Evolutionary conservation across 306 rosid genomes (phyloP), one percentile per base, ranked within the genome.

Genomic region (Citrullus amarus): DNA sequence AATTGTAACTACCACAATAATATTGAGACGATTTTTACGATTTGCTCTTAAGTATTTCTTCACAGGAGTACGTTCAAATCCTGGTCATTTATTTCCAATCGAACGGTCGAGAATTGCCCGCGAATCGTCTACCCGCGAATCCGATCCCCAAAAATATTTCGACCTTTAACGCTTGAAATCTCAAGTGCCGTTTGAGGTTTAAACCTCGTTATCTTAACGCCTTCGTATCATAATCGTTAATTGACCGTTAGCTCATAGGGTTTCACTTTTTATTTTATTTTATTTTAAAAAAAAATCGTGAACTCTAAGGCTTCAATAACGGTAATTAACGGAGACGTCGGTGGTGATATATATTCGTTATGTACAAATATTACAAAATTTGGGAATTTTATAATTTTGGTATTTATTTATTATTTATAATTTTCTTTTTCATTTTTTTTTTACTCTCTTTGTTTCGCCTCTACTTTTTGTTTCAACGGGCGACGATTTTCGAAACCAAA

Each of bases 401-500:
- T 32, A 69, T 48, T 48, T 53, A 16, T 53, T 54, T 9, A 63
- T 72, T 69, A 36, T 53, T 72, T 61, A 84, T 57, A 41, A 25
- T 46, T 22, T 70, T 17, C 6, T n/a, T 28, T 50, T 51, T 58
- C 4, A 6, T 63, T 28, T 66, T 22, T 20, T 3, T 39, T 54
- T 44, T 60, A 68, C 63, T 81, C 59, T 51, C 66, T 73, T 57
- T 67, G 60, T 59, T 71, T 72, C 65, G 48, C 75, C 77, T 75
- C 83, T 80, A 81, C 79, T 88, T 68, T 87, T 53, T 53, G 92
- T 89, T 92, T 95, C 97, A 95, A 95, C 99, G 97, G 95, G 97
- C 98, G 93, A 92, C 88, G 93, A 85, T 89, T 95, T 92, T 90
- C 94, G 95, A 92, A 95, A 88, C 89, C 79, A 83, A 56, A 80